Conservation (phyloP, 306 rosid species). For the Sicyos edulis region DNA sequence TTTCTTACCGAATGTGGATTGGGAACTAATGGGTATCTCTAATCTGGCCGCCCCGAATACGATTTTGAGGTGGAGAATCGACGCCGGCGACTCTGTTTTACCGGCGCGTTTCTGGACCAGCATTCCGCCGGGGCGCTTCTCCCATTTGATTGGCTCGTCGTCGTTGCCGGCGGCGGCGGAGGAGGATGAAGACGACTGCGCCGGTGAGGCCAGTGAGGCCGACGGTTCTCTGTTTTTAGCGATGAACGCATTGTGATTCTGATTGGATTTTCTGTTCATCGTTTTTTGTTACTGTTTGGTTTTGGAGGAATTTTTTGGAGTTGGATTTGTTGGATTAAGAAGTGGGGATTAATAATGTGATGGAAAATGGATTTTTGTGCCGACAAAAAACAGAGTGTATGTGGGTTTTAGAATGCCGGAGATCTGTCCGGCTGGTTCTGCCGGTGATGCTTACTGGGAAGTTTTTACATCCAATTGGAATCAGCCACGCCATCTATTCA, state of each 20-base stretch:
- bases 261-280: constrained; percentile 35
- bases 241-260: background rate
- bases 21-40: constrained; percentile 54
- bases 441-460: too few species aligned
- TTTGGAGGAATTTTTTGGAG: background rate
- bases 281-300: constrained; percentile 17
- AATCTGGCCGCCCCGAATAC: constrained; percentile 51
- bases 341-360: background rate
- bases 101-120: constrained; percentile 56
- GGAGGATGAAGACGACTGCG: constrained; percentile 17
- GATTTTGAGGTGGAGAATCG: constrained; percentile 46
- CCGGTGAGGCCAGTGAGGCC: background rate
- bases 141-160: constrained; percentile 48
- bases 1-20: constrained; percentile 54
- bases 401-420: too few species aligned
- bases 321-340: background rate
- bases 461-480: too few species aligned
- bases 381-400: constrained; percentile 37
- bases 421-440: too few species aligned
- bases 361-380: constrained; percentile 25
- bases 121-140: constrained; percentile 86
- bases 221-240: constrained; percentile 25
- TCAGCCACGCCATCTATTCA: too few species aligned
- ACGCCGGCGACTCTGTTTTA: constrained; percentile 22
- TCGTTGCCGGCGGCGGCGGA: background rate